A percentile compares a stretch with the other conserved stretches of the same genome.
These are phyloP conservation scores for Leccinum fallax DNA, from an alignment of 1,284 basidiomycete species.

Conservation along the genomic window DNA sequence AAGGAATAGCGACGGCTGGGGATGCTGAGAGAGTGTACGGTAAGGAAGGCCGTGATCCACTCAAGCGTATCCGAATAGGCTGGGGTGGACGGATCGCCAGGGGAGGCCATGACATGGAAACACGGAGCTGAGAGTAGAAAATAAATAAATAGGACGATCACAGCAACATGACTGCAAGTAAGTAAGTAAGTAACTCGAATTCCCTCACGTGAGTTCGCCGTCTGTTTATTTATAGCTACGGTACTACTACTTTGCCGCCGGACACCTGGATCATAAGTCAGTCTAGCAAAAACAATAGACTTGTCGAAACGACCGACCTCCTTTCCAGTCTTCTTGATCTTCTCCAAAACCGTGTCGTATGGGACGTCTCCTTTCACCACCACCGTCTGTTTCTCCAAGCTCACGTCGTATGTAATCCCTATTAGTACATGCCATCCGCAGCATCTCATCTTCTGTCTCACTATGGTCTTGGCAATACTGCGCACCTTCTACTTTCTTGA, in stretches of 20 bases:
- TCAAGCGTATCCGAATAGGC: constrained; percentile 46
- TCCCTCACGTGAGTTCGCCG: background rate
- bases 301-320: constrained; percentile 46
- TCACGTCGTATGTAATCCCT: constrained; percentile 66
- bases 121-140: background rate
- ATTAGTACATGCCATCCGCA: background rate
- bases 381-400: constrained; percentile 72
- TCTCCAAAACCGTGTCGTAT: constrained; percentile 70
- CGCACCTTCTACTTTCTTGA: constrained; percentile 69
- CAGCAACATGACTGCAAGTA: background rate
- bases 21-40: constrained; percentile 52
- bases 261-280: background rate
- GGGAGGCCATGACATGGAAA: constrained; percentile 35
- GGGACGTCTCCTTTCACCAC: constrained; percentile 61
- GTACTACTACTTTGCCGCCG: background rate
- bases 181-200: background rate
- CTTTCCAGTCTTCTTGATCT: constrained; percentile 89
- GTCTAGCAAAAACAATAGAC: background rate
- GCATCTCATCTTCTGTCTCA: constrained; percentile 6
- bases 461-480: constrained; percentile 9
- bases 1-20: constrained; percentile 58
- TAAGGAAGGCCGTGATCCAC: constrained; percentile 60
- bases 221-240: background rate
- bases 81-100: constrained; percentile 35
- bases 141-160: background rate